Conservation (phyloP, 129 eudicot genomes). For the Apium graveolens region DNA sequence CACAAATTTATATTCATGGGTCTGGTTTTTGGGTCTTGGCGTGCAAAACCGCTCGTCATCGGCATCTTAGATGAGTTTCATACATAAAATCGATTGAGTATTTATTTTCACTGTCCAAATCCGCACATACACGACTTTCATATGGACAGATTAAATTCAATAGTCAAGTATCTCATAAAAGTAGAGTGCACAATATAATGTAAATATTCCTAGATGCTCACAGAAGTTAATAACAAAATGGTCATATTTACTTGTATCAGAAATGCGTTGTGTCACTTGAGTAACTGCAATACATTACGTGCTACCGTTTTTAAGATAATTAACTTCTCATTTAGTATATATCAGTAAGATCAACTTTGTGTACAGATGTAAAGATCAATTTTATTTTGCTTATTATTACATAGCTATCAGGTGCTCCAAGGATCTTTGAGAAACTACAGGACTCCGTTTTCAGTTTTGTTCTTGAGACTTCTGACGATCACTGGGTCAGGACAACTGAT, state of each 20-base stretch:
- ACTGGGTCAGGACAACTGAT: constrained; percentile 76
- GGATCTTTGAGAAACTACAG: constrained; percentile 44
- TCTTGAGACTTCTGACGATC: constrained; percentile 52
- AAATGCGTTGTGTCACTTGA: background rate
- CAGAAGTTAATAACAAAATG: background rate
- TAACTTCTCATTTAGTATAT: background rate
- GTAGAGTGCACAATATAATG: background rate
- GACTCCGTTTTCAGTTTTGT: constrained; percentile 23
- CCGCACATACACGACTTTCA: background rate
- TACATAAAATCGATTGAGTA: background rate
- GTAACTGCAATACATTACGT: background rate
- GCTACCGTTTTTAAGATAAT: background rate
- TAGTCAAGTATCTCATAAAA: background rate
- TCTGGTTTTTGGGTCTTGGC: background rate
- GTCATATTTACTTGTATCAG: background rate
- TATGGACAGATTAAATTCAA: background rate
- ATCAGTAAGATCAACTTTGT: background rate
- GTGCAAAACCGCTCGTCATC: background rate
- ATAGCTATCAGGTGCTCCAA: constrained; percentile 70
- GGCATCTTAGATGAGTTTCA: background rate
- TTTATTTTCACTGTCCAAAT: background rate
- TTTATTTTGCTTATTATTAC: background rate
- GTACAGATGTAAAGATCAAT: background rate
- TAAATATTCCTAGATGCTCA: background rate
- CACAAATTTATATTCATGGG: background rate